Conservation (phyloP, 2,329 filamentous ascomycete genomes). For the Fusarium humuli region DNA sequence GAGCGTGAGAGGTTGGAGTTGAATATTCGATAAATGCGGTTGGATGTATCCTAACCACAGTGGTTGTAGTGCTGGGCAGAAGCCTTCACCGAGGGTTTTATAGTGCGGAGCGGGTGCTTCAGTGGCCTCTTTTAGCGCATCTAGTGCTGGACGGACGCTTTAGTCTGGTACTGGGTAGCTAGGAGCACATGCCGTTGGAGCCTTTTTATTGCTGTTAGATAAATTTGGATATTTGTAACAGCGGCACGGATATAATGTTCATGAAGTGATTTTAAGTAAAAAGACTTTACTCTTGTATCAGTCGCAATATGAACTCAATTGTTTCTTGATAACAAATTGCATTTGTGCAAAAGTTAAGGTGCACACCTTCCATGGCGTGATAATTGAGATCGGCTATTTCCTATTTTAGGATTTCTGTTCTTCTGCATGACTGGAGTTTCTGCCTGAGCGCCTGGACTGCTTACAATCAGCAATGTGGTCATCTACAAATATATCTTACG, state of each 20-base stretch:
- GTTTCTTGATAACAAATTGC: neutral
- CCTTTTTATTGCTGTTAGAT: too few relatives aligned
- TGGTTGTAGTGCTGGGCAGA: too few relatives aligned
- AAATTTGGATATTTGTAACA: neutral
- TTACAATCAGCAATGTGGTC: too few relatives aligned
- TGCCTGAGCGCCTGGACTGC: neutral
- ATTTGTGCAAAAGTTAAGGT: neutral
- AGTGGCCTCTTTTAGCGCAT: too few relatives aligned
- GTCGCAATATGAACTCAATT: neutral
- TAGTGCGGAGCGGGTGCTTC: too few relatives aligned
- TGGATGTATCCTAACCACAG: too few relatives aligned
- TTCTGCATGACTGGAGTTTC: neutral
- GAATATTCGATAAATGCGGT: too few relatives aligned
- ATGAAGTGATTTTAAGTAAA: rapidly evolving
- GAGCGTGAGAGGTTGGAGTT: too few relatives aligned
- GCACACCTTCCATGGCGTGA: neutral
- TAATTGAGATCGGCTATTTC: neutral
- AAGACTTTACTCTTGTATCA: rapidly evolving
- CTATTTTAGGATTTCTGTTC: neutral
- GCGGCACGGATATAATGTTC: rapidly evolving
- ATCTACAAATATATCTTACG: too few relatives aligned
- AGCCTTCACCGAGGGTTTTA: too few relatives aligned
- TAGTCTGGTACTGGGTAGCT: too few relatives aligned
- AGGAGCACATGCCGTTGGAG: neutral
- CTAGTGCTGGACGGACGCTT: neutral